Base-by-base conservation (phyloP, 768 basidiomycete species). In the Asterophora parasitica region DNA sequence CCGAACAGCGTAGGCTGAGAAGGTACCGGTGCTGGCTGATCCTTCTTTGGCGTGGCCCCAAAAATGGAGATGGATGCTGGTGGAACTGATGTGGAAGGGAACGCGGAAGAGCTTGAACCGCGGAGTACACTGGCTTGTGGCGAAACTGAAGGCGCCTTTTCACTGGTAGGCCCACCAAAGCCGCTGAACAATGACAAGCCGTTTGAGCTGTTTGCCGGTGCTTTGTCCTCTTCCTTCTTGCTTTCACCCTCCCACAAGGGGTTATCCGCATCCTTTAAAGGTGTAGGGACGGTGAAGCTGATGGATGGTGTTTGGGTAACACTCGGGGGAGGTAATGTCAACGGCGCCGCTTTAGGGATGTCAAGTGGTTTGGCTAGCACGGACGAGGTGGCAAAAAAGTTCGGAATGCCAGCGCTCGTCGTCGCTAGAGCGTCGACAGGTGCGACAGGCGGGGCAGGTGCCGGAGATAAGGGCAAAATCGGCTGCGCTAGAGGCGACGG, bases 371-470 rank as follows among this genome's bases (percentile, higher is more conserved):
- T 77, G 12, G 71, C 59, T 48, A 79, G 64, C 16, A 70, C 51
- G 16, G 76, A 65, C 0, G 83, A 80, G 28, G 56, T 73, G 20
- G 77, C 71, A 48, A 88, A 88, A 62, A 88, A 85, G 61, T 85
- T 78, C 7, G 84, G 84, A 30, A 84, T 60, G 4, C 68, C 42
- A 20, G n/a, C 42, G 26, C 26, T 40, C 12, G 17, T 35, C 26
- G 34, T 26, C 6, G 49, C 34, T 20, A 34, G 34, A 35, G 47
- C 33, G 31, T 32, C 6, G 13, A 26, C 7, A 12, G 35, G 4
- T 16, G 35, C 10, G 11, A 7, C 8, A 30, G 30, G 4, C 20
- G 46, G 15, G 31, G 42, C n/a, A 19, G 39, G 30, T 13, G 15
- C 28, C 4, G 28, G 17, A 16, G 17, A 13, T 31, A 32, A 13